Percentiles rank a stretch among this genome's conserved stretches.
Evolutionary conservation across 2,329 filamentous ascomycete genomes (phyloP).

Genomic region (Ophiostoma ulmi): DNA sequence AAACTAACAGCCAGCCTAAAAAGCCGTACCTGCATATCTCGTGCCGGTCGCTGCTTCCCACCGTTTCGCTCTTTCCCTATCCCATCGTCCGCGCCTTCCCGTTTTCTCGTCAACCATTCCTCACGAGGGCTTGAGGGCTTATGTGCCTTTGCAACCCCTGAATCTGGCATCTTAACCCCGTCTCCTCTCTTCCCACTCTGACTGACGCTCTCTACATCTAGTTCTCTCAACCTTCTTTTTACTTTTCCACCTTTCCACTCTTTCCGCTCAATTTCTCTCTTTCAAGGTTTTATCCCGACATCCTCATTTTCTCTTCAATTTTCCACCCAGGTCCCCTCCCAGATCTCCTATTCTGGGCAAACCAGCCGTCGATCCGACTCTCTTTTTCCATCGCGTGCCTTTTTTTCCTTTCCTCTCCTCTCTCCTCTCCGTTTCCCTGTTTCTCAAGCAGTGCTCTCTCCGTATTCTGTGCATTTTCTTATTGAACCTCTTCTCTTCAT

Average conservation of each 20-base stretch:
- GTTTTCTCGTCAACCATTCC: conserved; percentile 10
- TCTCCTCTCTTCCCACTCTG: neutral
- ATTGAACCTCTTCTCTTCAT: conserved; percentile 1
- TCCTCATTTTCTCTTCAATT: neutral
- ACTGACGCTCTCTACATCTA: neutral
- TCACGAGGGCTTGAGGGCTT: neutral
- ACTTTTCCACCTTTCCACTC: neutral
- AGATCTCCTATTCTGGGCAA: neutral
- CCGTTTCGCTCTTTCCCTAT: conserved; percentile 16
- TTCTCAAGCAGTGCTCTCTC: neutral
- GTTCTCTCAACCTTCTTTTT: too few relatives aligned
- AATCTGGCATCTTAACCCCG: conserved; percentile 3
- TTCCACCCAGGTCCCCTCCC: neutral
- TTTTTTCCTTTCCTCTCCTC: neutral
- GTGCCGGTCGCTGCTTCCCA: conserved; percentile 2
- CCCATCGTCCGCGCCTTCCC: neutral
- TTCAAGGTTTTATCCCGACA: neutral
- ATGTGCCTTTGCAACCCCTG: conserved; percentile 8
- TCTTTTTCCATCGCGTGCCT: neutral
- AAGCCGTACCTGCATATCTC: conserved; percentile 3
- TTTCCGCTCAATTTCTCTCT: neutral
- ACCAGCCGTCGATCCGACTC: neutral
- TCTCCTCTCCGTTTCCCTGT: neutral
- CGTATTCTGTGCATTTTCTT: neutral
- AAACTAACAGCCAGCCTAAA: neutral